phyloP scores from a whole-genome alignment of 2,329 filamentous ascomycete genomes.

The Sporothrix mexicana region DNA sequence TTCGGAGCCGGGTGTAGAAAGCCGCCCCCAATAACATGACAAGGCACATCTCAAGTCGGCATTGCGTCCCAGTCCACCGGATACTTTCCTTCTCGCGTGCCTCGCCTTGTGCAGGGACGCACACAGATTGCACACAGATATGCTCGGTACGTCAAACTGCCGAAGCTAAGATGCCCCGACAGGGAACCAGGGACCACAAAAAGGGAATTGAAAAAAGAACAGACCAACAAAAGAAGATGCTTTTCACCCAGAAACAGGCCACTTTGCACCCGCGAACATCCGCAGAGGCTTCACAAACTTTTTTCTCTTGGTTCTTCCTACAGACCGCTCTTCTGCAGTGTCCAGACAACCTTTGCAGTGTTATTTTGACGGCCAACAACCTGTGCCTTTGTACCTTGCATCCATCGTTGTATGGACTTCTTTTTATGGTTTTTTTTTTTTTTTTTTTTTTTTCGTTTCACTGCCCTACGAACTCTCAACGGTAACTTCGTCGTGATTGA shows the following conservation, averaged over 20 bases:
- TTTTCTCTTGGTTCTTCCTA: background rate
- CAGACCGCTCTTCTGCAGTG: conserved; percentile 5
- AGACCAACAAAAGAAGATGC: conserved; percentile 22
- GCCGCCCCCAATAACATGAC: conserved; percentile 20
- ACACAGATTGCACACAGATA: background rate
- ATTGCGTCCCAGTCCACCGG: conserved; percentile 19
- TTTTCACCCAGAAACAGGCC: conserved; percentile 26
- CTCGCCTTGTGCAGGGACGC: too few species aligned
- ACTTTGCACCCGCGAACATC: conserved; percentile 27
- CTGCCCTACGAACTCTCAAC: background rate
- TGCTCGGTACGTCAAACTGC: background rate
- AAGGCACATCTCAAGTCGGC: background rate
- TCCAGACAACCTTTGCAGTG: background rate
- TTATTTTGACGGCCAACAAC: background rate
- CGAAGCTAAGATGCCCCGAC: background rate
- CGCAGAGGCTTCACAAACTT: background rate
- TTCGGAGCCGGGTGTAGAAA: background rate
- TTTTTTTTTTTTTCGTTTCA: background rate
- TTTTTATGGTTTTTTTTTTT: background rate
- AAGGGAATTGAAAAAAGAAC: background rate
- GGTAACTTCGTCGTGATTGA: background rate
- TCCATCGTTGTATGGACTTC: background rate
- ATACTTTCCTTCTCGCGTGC: background rate
- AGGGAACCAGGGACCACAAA: background rate
- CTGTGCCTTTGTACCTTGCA: background rate